Evolutionary conservation across 129 eudicot species (phyloP).

Genomic region (Centella asiatica): DNA sequence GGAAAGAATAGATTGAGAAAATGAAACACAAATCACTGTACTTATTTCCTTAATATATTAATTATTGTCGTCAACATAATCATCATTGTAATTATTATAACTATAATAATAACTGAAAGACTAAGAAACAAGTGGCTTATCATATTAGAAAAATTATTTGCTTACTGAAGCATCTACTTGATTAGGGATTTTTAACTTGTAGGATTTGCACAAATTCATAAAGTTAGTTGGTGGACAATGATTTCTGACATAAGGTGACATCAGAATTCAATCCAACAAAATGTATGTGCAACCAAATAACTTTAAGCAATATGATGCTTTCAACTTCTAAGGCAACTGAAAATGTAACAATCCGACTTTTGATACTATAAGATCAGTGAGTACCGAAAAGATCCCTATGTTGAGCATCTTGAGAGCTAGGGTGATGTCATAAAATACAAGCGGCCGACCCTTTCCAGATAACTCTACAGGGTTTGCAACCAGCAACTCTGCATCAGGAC

Average conservation of each 20-base stretch:
- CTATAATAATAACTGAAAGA: too few relatives aligned
- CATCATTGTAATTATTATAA: too few relatives aligned
- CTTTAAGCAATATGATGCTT: too few relatives aligned
- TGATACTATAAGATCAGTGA: slow-evolving; percentile 6
- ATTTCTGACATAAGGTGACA: background rate
- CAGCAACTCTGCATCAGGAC: slow-evolving; percentile 83
- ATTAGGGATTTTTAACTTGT: background rate
- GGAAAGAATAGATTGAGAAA: background rate
- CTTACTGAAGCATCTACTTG: background rate
- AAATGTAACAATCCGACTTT: background rate
- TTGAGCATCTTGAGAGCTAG: slow-evolving; percentile 82
- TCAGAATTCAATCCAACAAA: background rate
- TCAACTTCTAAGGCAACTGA: background rate
- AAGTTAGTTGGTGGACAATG: background rate
- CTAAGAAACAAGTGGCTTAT: background rate
- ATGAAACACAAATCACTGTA: background rate
- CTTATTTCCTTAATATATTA: background rate
- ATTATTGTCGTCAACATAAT: too few relatives aligned
- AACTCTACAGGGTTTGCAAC: slow-evolving; percentile 90
- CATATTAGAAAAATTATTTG: background rate
- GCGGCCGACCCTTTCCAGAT: slow-evolving; percentile 89
- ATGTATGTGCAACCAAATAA: too few relatives aligned
- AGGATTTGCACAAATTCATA: background rate
- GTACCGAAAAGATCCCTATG: slow-evolving; percentile 73
- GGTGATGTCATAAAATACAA: slow-evolving; percentile 81